Evolutionary conservation across 2,329 filamentous ascomycete genomes (phyloP), one percentile per base, ranked within the genome.

Genomic region (Fusarium sp.): DNA sequence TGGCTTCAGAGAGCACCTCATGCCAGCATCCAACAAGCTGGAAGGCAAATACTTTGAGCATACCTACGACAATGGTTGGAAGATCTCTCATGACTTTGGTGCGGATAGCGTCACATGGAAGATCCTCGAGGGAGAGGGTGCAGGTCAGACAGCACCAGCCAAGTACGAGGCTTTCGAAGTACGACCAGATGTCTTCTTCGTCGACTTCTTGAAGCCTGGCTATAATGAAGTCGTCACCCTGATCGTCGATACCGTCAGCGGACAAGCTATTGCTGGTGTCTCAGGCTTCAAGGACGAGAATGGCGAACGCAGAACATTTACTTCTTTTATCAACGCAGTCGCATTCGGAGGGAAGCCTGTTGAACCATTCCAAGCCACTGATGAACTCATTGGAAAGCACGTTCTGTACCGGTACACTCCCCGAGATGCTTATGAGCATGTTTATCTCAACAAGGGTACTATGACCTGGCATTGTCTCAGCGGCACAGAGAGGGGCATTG

Each of bases 371-470:
- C n/a, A 15, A 11, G 8, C 24, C 10, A 73, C 70, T 10, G 70
- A 70, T 0, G 70, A 73, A 3, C n/a, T 74, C 4, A 64, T 74
- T 8, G 71, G 71, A 11, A 74, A 74, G 7, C 66, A 74, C 12
- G 14, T 73, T 3, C 30, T 74, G 1, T 74, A 74, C 22, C 66
- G 66, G 4, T 74, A 74, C 24, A 62, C 35, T 5, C 42, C 61
- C 5, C 30, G 57, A 17, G 71, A 74, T 36, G 39, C 58, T 1
- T 74, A 74, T 36, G 70, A 74, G 24, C 70, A 73, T n/a, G 15
- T 74, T 3, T 74, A 74, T 6, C 38, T 74, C 5, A 74, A 74
- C 36, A 70, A 67, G 11, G 71, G 71, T 15, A 74, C 70, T 0
- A 61, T 74, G 8, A 28, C 42, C 2, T 73, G 71, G 70, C 71